These are phyloP conservation scores for Phytophthora macrochlamydospora DNA, from an alignment of 352 stramenopile species.

Conservation along the genomic window DNA sequence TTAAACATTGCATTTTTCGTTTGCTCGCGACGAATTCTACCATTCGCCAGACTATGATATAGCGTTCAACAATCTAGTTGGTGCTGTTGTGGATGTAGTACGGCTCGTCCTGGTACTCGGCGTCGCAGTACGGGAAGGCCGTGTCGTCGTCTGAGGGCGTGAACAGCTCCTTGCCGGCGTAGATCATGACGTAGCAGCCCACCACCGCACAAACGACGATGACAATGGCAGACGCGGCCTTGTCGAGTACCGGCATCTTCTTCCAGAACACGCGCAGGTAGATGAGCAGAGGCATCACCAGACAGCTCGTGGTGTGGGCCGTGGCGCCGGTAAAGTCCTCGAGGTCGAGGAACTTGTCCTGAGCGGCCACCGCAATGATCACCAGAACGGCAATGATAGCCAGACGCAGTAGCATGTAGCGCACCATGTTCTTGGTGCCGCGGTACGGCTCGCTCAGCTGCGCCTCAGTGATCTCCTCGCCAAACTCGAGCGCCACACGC, in stretches of 20 bases:
- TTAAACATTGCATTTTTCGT: not conserved
- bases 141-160: not conserved
- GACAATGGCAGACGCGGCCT: conserved; percentile 15
- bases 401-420: conserved; percentile 38
- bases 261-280: conserved; percentile 42
- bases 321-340: conserved; percentile 2
- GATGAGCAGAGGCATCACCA: conserved; percentile 43
- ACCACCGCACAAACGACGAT: not conserved
- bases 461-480: not conserved
- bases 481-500: conserved; percentile 3
- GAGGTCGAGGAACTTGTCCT: conserved; percentile 48
- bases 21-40: not conserved
- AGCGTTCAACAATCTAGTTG: not conserved
- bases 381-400: conserved; percentile 36
- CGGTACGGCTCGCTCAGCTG: conserved; percentile 26
- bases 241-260: conserved; percentile 40
- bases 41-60: not conserved
- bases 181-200: not conserved
- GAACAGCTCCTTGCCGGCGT: conserved; percentile 1
- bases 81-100: conserved; percentile 3
- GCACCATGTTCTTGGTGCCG: conserved; percentile 25
- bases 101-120: not conserved
- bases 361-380: conserved; percentile 31
- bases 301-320: conserved; percentile 28
- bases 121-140: not conserved